Evolutionary conservation across 2,329 filamentous ascomycete species (phyloP).

Genomic region (Penicillium glabrum): DNA sequence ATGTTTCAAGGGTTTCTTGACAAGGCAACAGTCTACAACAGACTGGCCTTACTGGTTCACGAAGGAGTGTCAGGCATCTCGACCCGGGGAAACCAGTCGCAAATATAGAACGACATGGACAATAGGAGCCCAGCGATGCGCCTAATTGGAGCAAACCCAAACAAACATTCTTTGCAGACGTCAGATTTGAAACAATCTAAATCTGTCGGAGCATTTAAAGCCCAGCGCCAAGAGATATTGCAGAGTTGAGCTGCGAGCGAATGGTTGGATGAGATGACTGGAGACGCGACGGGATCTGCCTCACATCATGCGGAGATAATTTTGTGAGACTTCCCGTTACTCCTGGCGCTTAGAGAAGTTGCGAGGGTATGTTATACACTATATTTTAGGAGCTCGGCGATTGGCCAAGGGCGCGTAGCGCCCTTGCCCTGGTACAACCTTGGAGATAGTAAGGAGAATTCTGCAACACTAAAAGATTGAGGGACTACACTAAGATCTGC

Average conservation of each 20-base stretch:
- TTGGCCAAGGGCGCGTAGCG: constrained; percentile 16
- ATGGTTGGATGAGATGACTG: constrained; percentile 17
- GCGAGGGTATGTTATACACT: background rate
- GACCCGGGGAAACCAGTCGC: constrained; percentile 6
- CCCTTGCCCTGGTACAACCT: constrained; percentile 2
- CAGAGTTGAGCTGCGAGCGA: background rate
- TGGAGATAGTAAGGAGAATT: background rate
- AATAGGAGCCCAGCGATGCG: background rate
- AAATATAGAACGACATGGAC: constrained; percentile 14
- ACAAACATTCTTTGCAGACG: constrained; percentile 3
- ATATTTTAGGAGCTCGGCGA: background rate
- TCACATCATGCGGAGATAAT: constrained; percentile 12
- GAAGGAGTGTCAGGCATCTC: background rate
- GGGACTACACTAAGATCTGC: too few species aligned
- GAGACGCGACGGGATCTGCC: constrained; percentile 6
- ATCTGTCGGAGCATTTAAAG: constrained; percentile 5
- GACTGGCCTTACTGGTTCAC: background rate
- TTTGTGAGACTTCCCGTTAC: constrained; percentile 11
- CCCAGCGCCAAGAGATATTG: constrained; percentile 2
- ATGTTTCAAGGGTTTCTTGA: constrained; percentile 6
- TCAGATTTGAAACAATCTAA: constrained; percentile 13
- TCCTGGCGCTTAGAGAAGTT: constrained; percentile 21
- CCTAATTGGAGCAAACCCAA: constrained; percentile 14
- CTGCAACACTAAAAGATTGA: background rate
- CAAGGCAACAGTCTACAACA: background rate